These are phyloP conservation scores for Claviceps fusiformis DNA, from an alignment of 2,329 filamentous ascomycete genomes.

Conservation along the genomic window DNA sequence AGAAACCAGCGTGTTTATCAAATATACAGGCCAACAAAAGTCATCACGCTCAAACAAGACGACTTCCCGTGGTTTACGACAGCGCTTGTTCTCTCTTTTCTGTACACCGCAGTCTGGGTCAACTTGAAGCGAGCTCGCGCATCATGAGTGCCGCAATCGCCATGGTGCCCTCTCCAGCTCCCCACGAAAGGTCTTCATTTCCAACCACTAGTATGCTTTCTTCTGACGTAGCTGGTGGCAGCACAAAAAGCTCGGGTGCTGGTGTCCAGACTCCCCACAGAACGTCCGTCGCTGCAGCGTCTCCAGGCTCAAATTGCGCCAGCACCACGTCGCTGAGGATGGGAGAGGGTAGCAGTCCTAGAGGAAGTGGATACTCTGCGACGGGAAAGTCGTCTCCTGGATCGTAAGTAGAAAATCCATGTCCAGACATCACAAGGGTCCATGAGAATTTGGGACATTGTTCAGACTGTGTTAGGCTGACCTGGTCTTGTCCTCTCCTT, in stretches of 20 bases:
- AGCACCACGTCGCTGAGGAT: slow-evolving; percentile 32
- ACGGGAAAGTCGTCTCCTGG: slow-evolving; percentile 43
- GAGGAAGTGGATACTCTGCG: slow-evolving; percentile 20
- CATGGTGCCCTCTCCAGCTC: slow-evolving; percentile 55
- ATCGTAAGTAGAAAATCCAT: slow-evolving; percentile 34
- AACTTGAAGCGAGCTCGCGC: slow-evolving; percentile 6
- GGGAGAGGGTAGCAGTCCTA: slow-evolving; percentile 42
- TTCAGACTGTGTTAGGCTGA: slow-evolving; percentile 2
- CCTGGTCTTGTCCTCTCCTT: slow-evolving; percentile 7
- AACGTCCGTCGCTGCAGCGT: slow-evolving; percentile 16
- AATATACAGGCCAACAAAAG: too few relatives aligned
- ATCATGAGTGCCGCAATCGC: slow-evolving; percentile 56
- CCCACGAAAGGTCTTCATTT: slow-evolving; percentile 48
- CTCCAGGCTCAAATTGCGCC: slow-evolving; percentile 17
- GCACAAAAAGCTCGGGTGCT: neutral
- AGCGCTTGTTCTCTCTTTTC: neutral
- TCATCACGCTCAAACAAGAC: too few relatives aligned
- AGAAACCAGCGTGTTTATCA: too few relatives aligned
- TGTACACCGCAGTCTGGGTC: neutral
- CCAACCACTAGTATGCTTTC: slow-evolving; percentile 28
- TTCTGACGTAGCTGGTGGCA: slow-evolving; percentile 1
- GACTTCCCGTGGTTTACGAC: neutral
- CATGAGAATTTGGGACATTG: neutral
- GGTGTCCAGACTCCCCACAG: slow-evolving; percentile 32
- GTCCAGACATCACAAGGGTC: neutral